Evolutionary conservation across 164 flowering plant species (phyloP).

Genomic region (Aristolochia contorta): DNA sequence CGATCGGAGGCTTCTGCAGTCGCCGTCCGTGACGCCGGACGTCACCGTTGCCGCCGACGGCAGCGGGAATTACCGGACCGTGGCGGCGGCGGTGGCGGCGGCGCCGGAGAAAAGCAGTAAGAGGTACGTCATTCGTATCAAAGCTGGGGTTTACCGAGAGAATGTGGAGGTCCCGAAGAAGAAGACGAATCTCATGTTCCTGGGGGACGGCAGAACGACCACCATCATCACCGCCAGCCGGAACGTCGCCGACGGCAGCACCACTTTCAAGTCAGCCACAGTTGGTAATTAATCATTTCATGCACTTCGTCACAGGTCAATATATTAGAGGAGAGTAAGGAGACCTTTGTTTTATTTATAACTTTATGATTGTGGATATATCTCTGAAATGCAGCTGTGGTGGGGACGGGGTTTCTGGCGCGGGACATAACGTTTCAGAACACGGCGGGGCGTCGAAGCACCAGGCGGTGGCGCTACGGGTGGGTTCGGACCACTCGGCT

Average conservation of each 20-base stretch:
- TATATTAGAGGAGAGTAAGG: no score
- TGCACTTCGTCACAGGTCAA: background rate
- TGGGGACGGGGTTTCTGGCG: constrained; percentile 58
- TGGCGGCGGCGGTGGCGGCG: background rate
- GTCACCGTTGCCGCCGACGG: constrained; percentile 9
- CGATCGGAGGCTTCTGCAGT: constrained; percentile 6
- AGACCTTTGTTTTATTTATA: background rate
- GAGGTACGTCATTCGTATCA: constrained; percentile 35
- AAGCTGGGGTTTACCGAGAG: constrained; percentile 47
- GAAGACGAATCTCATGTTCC: constrained; percentile 36
- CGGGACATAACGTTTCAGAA: constrained; percentile 68
- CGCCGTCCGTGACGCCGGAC: constrained; percentile 16
- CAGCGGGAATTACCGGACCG: constrained; percentile 1
- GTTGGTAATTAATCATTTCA: constrained; percentile 19
- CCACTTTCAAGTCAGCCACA: constrained; percentile 50
- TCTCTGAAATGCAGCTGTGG: constrained; percentile 44
- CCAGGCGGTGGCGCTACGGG: constrained; percentile 87
- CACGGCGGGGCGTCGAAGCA: constrained; percentile 76
- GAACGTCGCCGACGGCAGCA: constrained; percentile 35
- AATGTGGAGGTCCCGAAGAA: constrained; percentile 31
- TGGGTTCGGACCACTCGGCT: constrained; percentile 65
- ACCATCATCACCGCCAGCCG: constrained; percentile 34
- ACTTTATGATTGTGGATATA: background rate
- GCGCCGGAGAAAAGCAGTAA: constrained; percentile 14
- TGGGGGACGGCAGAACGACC: constrained; percentile 45